Evolutionary conservation across 176 grass and related monocot species (phyloP).

Genomic region (Carex littledalei): DNA sequence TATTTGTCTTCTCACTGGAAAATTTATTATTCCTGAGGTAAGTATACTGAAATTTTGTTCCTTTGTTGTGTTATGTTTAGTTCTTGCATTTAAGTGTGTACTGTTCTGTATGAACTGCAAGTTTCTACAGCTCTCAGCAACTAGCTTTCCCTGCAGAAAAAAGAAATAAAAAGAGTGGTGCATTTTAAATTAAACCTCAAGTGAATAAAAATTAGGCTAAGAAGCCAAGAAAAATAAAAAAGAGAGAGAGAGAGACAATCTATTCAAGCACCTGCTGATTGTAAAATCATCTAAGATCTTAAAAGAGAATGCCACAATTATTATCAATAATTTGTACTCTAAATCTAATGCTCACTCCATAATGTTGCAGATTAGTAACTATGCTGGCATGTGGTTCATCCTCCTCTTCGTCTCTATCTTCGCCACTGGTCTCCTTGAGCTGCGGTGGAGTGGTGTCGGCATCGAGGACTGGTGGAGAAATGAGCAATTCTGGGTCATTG

Average conservation of each 20-base stretch:
- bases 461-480: slow-evolving; percentile 89
- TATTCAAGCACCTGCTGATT: neutral
- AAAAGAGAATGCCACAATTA: neutral
- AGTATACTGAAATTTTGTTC: slow-evolving; percentile 13
- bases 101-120: neutral
- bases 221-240: neutral
- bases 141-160: neutral
- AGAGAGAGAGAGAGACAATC: neutral
- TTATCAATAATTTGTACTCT: neutral
- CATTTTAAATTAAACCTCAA: neutral
- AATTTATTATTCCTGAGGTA: slow-evolving; percentile 90
- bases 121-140: neutral
- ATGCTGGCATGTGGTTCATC: slow-evolving; percentile 66
- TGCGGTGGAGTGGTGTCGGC: slow-evolving; percentile 60
- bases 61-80: neutral
- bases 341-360: slow-evolving; percentile 10
- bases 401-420: slow-evolving; percentile 67
- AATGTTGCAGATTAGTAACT: slow-evolving; percentile 69
- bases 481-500: slow-evolving; percentile 87
- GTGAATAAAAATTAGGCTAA: neutral
- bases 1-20: slow-evolving; percentile 78
- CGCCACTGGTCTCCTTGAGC: slow-evolving; percentile 65
- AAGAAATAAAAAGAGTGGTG: neutral
- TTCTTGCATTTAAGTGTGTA: neutral
- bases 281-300: neutral